Base-by-base conservation (phyloP, 2,329 filamentous ascomycete species). In the Epichloe amarillans region DNA sequence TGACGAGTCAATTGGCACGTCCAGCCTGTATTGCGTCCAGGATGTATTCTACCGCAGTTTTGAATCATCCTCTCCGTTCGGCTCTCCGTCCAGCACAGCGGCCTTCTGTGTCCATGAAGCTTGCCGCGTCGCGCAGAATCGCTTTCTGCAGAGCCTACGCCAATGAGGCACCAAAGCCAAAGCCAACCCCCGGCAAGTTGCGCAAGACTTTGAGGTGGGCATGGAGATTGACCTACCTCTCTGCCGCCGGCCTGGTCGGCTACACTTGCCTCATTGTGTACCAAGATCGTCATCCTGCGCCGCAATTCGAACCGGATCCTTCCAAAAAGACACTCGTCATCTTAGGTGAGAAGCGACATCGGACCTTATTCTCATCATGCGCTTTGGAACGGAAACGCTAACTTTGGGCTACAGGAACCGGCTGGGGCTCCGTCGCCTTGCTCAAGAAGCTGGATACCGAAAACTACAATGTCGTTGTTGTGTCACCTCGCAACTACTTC, bases 401-500 rank as follows among this genome's bases (percentile, higher is more conserved):
- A 50, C 15, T 23, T 39, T 38, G n/a, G 15, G 12, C 7, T 7
- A 41, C n/a, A 96, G 91, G 91, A 64, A 95, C 90, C 61, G 93
- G 93, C 60, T 98, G 93, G 93, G 93, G 74, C 60, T 88, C 91
- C 42, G 88, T 98, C 63, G 94, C 91, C 54, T 83, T 98, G 54
- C 81, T 98, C 58, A 98, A 98, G 81, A 96, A 95, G 68, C 86
- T 98, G 70, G 90, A 98, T 66, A 96, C 91, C 55, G 87, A 95
- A 69, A 95, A 97, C 79, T 98, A 97, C 81, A 97, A 98, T 69
- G 91, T 97, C 69, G 71, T 97, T 65, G 89, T 98, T 67, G 88
- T 98, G 68, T 97, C 93, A 47, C 93, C 93, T 50, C 88, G 93
- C 67, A 98, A 98, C 75, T 98, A 95, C 80, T 98, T 98, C 83